Percentiles rank a stretch among this genome's conserved stretches.
Conservation (phyloP, 2,329 filamentous ascomycete genomes). For the Calonectria pseudoreteaudii region DNA sequence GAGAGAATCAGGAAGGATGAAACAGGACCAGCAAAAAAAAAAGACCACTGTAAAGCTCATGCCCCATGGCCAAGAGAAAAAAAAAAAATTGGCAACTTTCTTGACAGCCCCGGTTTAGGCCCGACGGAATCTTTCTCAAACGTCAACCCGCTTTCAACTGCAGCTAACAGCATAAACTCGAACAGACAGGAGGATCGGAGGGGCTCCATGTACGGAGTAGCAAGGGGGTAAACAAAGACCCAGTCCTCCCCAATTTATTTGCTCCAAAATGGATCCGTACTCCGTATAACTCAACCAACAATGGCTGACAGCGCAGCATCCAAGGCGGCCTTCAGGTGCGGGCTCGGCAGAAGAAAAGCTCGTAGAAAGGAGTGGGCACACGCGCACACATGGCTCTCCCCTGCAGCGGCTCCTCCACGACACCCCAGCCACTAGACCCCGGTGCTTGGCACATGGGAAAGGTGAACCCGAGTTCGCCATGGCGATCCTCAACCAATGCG, state of each 20-base stretch:
- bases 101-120: not conserved
- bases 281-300: not conserved
- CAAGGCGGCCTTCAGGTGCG: not conserved
- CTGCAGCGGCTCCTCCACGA: not conserved
- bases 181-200: not conserved
- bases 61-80: not conserved
- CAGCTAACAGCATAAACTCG: not conserved
- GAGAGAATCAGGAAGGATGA: not conserved
- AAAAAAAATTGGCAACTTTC: not conserved
- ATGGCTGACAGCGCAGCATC: not conserved
- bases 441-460: not conserved
- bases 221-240: not conserved
- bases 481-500: conserved; percentile 5
- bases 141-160: not conserved
- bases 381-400: not conserved
- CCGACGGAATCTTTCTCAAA: not conserved
- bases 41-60: not conserved
- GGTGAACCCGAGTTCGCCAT: conserved; percentile 10
- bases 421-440: not conserved
- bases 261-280: not conserved
- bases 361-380: not conserved
- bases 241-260: not conserved
- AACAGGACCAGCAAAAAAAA: not conserved
- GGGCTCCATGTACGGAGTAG: not conserved
- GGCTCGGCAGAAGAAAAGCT: not conserved